Percentiles rank a stretch among this genome's conserved stretches.
These are phyloP conservation scores for Fusarium pininemorale DNA, from an alignment of 2,329 filamentous ascomycete species.

Conservation along the genomic window DNA sequence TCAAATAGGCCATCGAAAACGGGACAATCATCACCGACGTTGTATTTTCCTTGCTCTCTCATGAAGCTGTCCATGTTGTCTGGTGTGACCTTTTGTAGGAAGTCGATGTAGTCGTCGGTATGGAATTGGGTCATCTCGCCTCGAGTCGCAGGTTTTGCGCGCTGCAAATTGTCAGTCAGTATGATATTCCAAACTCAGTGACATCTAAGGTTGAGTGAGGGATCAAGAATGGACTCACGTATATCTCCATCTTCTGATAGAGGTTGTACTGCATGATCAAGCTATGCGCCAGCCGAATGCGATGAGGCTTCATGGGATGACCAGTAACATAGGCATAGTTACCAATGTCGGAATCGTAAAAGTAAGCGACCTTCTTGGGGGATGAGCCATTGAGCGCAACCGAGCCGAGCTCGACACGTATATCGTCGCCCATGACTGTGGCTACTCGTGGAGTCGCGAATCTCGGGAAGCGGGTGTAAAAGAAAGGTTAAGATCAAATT, in stretches of 20 bases:
- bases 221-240: constrained; percentile 66
- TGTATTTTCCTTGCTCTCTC: constrained; percentile 92
- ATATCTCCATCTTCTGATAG: constrained; percentile 96
- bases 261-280: constrained; percentile 96
- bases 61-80: constrained; percentile 97
- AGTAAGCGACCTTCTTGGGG: constrained; percentile 91
- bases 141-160: constrained; percentile 84
- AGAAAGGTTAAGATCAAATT: constrained; percentile 4
- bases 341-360: constrained; percentile 97
- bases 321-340: constrained; percentile 98
- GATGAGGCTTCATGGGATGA: constrained; percentile 99
- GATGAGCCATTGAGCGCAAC: constrained; percentile 58
- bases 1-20: constrained; percentile 98
- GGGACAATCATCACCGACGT: constrained; percentile 95
- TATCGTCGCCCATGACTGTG: constrained; percentile 52
- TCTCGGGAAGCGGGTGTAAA: constrained; percentile 2
- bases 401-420: constrained; percentile 53
- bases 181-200: background rate
- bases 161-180: constrained; percentile 63
- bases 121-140: constrained; percentile 96
- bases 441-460: constrained; percentile 29
- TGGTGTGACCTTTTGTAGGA: constrained; percentile 92
- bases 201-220: background rate
- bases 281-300: constrained; percentile 92
- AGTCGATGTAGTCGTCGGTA: constrained; percentile 94